Conservation (phyloP, 306 rosid species). For the Vicia villosa region DNA sequence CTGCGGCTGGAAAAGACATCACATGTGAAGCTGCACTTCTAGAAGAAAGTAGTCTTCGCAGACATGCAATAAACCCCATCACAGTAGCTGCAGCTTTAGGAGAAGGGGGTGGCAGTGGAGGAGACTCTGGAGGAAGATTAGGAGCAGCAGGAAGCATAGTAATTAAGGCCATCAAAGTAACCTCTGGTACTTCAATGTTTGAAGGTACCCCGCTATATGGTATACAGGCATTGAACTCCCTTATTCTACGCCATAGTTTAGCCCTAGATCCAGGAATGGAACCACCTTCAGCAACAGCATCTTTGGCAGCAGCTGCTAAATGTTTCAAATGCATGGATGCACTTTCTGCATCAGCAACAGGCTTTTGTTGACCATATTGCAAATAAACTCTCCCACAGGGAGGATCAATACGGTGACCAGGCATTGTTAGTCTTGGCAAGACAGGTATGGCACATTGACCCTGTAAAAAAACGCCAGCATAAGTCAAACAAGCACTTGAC, state of each 20-base stretch:
- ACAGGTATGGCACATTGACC: conserved; percentile 89
- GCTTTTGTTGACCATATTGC: conserved; percentile 68
- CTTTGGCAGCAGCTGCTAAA: conserved; percentile 93
- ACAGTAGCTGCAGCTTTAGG: conserved; percentile 99
- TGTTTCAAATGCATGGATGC: conserved; percentile 91
- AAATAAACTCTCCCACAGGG: conserved; percentile 92
- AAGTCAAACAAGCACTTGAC: conserved; percentile 46
- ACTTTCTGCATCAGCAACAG: conserved; percentile 69
- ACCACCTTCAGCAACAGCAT: conserved; percentile 99
- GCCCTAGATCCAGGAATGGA: conserved; percentile 99
- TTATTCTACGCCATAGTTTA: conserved; percentile 98
- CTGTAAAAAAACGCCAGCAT: conserved; percentile 51
- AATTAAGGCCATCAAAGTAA: conserved; percentile 97
- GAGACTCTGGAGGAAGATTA: conserved; percentile 96
- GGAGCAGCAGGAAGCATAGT: conserved; percentile 99
- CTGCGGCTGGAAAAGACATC: conserved; percentile 99
- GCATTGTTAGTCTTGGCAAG: conserved; percentile 98
- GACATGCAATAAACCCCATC: conserved; percentile 90
- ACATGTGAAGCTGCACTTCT: conserved; percentile 94
- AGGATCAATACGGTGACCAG: conserved; percentile 97
- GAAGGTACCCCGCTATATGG: conserved; percentile 79
- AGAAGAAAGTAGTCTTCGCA: conserved; percentile 90
- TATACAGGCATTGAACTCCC: conserved; percentile 98
- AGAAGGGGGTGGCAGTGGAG: conserved; percentile 99
- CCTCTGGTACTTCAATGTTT: conserved; percentile 94